These are phyloP conservation scores for Geranomyces michiganensis DNA, from an alignment of 192 early-diverging fungal species.

Conservation along the genomic window DNA sequence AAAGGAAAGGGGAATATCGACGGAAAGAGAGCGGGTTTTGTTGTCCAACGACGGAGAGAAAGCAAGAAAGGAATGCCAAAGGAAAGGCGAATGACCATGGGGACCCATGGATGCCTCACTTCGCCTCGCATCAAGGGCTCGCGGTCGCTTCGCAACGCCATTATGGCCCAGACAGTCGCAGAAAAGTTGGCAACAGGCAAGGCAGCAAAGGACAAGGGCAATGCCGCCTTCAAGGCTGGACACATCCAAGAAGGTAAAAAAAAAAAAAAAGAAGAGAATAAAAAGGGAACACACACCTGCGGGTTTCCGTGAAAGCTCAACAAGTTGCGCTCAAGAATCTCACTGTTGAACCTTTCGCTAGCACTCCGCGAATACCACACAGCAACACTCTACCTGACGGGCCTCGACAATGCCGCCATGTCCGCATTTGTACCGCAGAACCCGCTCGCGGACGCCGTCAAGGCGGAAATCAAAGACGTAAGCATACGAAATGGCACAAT, in stretches of 20 bases:
- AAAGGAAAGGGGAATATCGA: no score
- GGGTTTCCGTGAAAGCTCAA: no score
- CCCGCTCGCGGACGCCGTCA: constrained; percentile 27
- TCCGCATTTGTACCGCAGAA: constrained; percentile 30
- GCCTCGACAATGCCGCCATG: constrained; percentile 42
- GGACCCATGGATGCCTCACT: no score
- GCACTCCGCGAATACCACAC: constrained; percentile 29
- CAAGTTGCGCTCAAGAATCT: no score
- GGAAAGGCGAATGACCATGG: no score
- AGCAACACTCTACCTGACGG: constrained; percentile 38
- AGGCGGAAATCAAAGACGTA: constrained; percentile 43
- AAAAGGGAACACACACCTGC: no score
- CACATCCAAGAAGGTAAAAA: constrained; percentile 26
- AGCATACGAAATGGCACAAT: neutral
- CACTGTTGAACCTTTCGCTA: neutral
- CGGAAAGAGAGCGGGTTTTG: no score
- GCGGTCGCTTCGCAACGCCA: no score
- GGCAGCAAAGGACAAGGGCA: constrained; percentile 46
- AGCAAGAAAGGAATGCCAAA: no score
- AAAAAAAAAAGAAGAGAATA: no score
- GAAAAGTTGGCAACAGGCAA: constrained; percentile 34
- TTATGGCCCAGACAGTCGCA: neutral
- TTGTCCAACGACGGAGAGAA: no score
- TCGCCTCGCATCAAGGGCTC: no score
- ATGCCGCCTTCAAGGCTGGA: constrained; percentile 44